Evolutionary conservation across 2,329 filamentous ascomycete genomes (phyloP), one percentile per base, ranked within the genome.

Genomic region (Trichophyton mentagrophytes): DNA sequence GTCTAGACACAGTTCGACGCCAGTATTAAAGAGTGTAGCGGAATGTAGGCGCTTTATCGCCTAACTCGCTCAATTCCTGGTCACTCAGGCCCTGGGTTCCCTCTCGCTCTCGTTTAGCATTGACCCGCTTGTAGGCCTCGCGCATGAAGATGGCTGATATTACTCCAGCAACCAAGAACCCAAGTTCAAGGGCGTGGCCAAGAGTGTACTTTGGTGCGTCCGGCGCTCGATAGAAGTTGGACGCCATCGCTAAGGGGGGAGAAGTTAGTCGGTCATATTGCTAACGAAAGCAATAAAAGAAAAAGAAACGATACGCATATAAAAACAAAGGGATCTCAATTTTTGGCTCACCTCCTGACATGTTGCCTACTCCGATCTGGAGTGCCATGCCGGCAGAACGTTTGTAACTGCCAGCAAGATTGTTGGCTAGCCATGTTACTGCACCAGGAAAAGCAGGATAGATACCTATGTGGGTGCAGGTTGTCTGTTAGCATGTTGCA

Each of bases 181-280:
- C 79, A 13, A 82, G 74, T 58, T 80, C 79, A 11, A 81, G 69
- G 1, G 75, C 72, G 65, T 82, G 79, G 0, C 79, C 80, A 1
- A 81, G 73, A 3, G 76, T 70, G 62, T 81, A 82, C 20, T 74
- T 72, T 0, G 80, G 80, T 1, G 73, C 70, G 64, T 82, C 79
- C 57, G 72, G 66, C 0, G 69, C 62, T 9, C 85, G 79, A 66
- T 89, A 89, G 66, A 89, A 88, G 67, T 89, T 89, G 3, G 84
- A 85, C 0, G 85, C 83, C 80, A 88, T 86, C 0, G 85, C 85
- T 73, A 62, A 63, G 15, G 63, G 53, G 7, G 61, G 47, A 53
- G 22, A 47, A 13, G 46, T 25, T 36, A 20, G 9, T 22, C 17
- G 3, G 40, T 22, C 25, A 36, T 58, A 42, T 9, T n/a, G 3